Evolutionary conservation across 78 protist genomes (phyloP).

Genomic region (Guillardia theta): DNA sequence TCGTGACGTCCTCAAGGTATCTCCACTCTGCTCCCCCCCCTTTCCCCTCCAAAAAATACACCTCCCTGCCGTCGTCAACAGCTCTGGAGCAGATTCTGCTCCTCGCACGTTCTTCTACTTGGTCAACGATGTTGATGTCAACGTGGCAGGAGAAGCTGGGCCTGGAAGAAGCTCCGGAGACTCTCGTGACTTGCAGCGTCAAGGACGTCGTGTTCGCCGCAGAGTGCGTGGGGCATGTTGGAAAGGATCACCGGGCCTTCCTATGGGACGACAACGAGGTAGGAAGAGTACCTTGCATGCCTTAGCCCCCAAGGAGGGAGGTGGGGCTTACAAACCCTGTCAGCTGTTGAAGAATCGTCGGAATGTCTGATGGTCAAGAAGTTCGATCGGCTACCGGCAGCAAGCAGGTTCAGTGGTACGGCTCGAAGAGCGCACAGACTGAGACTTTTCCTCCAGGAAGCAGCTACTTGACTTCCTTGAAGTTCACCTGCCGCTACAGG

Average conservation of each 20-base stretch:
- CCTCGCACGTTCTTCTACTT: not conserved
- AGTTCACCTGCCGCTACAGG: too few relatives aligned
- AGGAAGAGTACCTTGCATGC: too few relatives aligned
- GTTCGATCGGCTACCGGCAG: too few relatives aligned
- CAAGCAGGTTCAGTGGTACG: too few relatives aligned
- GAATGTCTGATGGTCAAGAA: too few relatives aligned
- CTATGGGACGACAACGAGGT: not conserved
- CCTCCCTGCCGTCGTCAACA: not conserved
- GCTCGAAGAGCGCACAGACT: too few relatives aligned
- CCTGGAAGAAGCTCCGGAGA: not conserved
- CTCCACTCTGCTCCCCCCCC: not conserved
- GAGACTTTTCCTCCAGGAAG: too few relatives aligned
- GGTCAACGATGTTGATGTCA: not conserved
- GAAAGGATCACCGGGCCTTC: not conserved
- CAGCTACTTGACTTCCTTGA: too few relatives aligned
- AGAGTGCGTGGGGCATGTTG: not conserved
- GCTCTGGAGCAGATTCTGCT: not conserved
- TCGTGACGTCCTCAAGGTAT: not conserved
- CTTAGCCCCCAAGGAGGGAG: too few relatives aligned
- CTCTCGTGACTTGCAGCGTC: not conserved
- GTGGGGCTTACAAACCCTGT: too few relatives aligned
- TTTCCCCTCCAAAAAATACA: not conserved
- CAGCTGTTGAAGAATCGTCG: too few relatives aligned
- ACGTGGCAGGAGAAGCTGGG: not conserved
- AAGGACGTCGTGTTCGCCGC: not conserved